Evolutionary conservation across 257 asterid species (phyloP).

Genomic region (Knoxia roxburghii): DNA sequence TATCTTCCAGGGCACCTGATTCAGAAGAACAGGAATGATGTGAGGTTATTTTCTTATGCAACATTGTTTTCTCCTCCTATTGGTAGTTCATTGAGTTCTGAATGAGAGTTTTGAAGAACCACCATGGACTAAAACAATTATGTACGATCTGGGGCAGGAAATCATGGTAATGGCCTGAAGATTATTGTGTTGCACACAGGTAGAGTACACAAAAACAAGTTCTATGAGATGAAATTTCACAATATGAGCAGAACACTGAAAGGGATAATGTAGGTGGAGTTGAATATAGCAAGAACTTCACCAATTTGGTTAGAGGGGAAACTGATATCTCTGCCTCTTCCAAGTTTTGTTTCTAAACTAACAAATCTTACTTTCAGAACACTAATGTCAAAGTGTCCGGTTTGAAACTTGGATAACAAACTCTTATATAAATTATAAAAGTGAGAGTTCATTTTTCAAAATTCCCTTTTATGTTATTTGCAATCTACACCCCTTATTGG

Average conservation of each 20-base stretch:
- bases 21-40: too few species aligned
- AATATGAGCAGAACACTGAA: not conserved
- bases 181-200: constrained; percentile 3
- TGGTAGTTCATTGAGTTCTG: constrained; percentile 28
- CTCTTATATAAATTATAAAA: constrained; percentile 17
- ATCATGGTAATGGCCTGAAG: constrained; percentile 61
- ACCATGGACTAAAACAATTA: constrained; percentile 43
- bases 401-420: constrained; percentile 9
- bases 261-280: too few species aligned
- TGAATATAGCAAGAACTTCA: too few species aligned
- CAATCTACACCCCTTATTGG: not conserved
- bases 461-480: too few species aligned
- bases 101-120: constrained; percentile 46
- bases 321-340: not conserved
- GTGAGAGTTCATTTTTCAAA: not conserved
- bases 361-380: not conserved
- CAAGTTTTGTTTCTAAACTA: constrained; percentile 19
- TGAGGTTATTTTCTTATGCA: constrained; percentile 20
- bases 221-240: not conserved
- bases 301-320: too few species aligned
- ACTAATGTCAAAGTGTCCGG: constrained; percentile 5
- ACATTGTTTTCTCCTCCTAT: constrained; percentile 43
- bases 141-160: constrained; percentile 32
- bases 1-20: constrained; percentile 18
- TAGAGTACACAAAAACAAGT: constrained; percentile 18